Base-by-base conservation (phyloP, 768 basidiomycete genomes). In the Pleurotus citrinopileatus region DNA sequence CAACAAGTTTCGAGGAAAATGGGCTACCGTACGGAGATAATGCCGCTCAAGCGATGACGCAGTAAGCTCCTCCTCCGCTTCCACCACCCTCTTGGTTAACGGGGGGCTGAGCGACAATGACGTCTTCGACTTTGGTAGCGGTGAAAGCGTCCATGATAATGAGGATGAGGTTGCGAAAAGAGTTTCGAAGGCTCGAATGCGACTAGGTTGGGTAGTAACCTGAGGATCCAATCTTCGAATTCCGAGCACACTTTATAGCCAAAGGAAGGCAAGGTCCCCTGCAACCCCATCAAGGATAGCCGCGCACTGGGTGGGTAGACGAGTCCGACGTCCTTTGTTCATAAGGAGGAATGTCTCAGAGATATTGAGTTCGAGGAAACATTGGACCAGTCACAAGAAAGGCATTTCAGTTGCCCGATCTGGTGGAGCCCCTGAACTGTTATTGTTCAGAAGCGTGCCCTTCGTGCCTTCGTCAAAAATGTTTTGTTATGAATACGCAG, bases 111-210 rank as follows among this genome's bases (percentile, higher is more conserved):
- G 54, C 20, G 48, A 51, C 37, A 23, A 37, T 48, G 26, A 50
- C 36, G 27, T 50, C 54, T 23, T 55, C 54, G 57, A 60, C 5
- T 59, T 54, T 42, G 28, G 42, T 42, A 34, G 17, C 22, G 25
- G 52, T 53, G 52, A 53, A 53, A 43, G 52, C 25, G 42, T 53
- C 52, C 52, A 40, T 40, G 5, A 53, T 53, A 34, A 51, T 36
- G 48, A 51, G 48, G 48, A 51, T 51, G 48, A 38, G 29, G n/a
- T 22, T 29, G 22, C n/a, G 38, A 8, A 23, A 36, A 34, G 22
- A 40, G 38, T 22, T 34, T 10, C 26, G 48, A 22, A 29, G 9
- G 12, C 20, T 28, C 20, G 22, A 40, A 40, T 12, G 48, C 15
- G n/a, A 34, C 8, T 37, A 20, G 20, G 48, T n/a, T 37, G 20